phyloP scores from a whole-genome alignment of 306 rosid species.

The Lagenaria siceraria region DNA sequence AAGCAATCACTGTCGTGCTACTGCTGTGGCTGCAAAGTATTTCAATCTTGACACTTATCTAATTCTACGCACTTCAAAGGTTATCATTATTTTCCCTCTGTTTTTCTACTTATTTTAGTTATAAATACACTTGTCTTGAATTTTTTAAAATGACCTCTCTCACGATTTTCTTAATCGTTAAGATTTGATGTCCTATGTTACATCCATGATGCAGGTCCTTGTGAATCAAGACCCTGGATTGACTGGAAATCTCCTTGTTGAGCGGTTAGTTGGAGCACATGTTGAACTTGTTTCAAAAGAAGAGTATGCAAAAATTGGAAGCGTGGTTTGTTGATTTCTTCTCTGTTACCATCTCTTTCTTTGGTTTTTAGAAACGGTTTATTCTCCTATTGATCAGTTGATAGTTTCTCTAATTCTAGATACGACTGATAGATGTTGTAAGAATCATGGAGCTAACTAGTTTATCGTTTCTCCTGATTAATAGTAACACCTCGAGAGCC shows the following conservation, averaged over 20 bases:
- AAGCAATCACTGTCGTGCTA: conserved; percentile 95
- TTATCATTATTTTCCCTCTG: not conserved
- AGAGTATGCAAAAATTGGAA: conserved; percentile 65
- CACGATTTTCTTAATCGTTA: not conserved
- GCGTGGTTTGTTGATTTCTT: conserved; percentile 39
- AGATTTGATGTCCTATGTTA: not conserved
- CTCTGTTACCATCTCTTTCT: not conserved
- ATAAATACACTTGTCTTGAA: not conserved
- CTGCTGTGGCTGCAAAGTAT: conserved; percentile 91
- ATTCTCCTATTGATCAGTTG: not conserved
- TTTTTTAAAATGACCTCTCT: not conserved
- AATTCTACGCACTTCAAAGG: conserved; percentile 73
- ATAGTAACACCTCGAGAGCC: not conserved
- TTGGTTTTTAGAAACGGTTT: not conserved
- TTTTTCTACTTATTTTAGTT: not conserved
- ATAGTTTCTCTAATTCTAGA: not conserved
- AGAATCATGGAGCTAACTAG: not conserved
- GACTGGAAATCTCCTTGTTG: conserved; percentile 76
- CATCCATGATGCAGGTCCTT: conserved; percentile 21
- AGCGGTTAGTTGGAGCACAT: conserved; percentile 82
- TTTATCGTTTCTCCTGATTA: not conserved
- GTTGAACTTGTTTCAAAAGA: conserved; percentile 64
- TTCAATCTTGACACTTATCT: conserved; percentile 71
- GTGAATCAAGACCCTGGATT: conserved; percentile 80
- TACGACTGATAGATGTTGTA: not conserved